Evolutionary conservation across 306 rosid species (phyloP), one percentile per base, ranked within the genome.

Genomic region (Hippophae rhamnoides): DNA sequence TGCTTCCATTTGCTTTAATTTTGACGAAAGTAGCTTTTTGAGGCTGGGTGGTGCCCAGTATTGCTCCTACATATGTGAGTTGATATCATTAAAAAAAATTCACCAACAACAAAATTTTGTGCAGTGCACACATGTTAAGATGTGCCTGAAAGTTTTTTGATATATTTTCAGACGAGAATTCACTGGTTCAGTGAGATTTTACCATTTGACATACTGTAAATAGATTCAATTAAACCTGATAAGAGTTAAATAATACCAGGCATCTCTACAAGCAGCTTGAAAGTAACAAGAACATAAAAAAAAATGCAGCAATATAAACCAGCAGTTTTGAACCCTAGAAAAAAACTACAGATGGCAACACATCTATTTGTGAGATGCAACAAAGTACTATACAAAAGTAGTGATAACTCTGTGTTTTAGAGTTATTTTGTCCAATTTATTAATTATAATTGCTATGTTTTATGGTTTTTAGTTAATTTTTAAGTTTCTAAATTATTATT

Each of bases 1-100:
- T 64, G 81, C 74, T 44, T 77, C 58, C 97, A 90, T 82, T 68
- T 86, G 88, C 86, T 86, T 90, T 74, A 90, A 72, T 75, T 86
- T 86, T 27, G 86, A 52, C 45, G 94, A 76, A 55, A 90, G 72
- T 55, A 90, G 70, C 76, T 80, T 90, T 68, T 75, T 69, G 65
- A 90, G 89, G 85, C 78, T 87, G 23, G 90, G 79, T 5, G 95
- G 94, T 50, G 86, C 83, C 75, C 76, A 75, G 68, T 82, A 80
- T 59, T 85, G 86, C 68, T 84, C 97, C 97, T 89, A 57, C 70
- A 63, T 11, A 43, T 44, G 51, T 63, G 60, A 62, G 27, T 58
- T 58, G 61, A 68, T 13, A 64, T 44, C 3, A 44, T 47, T 59
- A 71, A 70, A 72, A 52, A 66, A 38, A 25, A 54, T 70, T 63